Evolutionary conservation across 2,329 filamentous ascomycete species (phyloP).

Genomic region (Sporothrix phasma): DNA sequence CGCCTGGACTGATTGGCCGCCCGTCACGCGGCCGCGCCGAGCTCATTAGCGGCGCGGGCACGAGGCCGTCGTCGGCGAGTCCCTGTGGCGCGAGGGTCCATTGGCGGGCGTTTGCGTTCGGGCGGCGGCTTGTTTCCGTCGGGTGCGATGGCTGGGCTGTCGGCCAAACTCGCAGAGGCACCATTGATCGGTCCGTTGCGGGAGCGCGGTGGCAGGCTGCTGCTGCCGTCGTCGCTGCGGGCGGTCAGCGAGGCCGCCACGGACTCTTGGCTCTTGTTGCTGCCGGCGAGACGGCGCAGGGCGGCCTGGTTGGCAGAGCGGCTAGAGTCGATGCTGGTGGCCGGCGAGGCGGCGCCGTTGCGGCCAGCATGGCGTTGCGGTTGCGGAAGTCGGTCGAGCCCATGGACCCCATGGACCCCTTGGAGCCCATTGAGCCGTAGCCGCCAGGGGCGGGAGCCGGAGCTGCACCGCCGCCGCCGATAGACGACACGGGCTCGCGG

Average conservation of each 20-base stretch:
- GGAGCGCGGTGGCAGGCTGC: slow-evolving; percentile 40
- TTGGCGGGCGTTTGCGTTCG: slow-evolving; percentile 55
- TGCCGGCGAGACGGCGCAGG: slow-evolving; percentile 38
- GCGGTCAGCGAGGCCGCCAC: slow-evolving; percentile 39
- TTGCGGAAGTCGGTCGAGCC: slow-evolving; percentile 14
- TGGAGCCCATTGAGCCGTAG: slow-evolving; percentile 11
- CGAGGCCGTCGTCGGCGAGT: slow-evolving; percentile 40
- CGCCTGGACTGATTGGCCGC: not conserved
- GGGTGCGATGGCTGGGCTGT: slow-evolving; percentile 16
- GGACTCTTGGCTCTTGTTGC: slow-evolving; percentile 50
- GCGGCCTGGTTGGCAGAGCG: slow-evolving; percentile 32
- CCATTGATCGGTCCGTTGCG: slow-evolving; percentile 32
- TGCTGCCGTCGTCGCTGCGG: slow-evolving; percentile 40
- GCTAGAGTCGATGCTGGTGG: slow-evolving; percentile 42
- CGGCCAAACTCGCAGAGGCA: slow-evolving; percentile 22
- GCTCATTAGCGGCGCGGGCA: slow-evolving; percentile 49
- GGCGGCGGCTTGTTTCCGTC: slow-evolving; percentile 38
- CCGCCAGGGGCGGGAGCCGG: too few relatives aligned
- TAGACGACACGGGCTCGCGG: slow-evolving; percentile 15
- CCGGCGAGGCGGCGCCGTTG: slow-evolving; percentile 36
- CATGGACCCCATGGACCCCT: slow-evolving; percentile 9
- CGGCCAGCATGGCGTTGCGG: slow-evolving; percentile 24
- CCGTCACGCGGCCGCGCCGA: slow-evolving; percentile 32
- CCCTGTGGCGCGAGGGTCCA: slow-evolving; percentile 48
- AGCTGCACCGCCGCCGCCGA: slow-evolving; percentile 13